Evolutionary conservation across 1,139 yeast species (phyloP).

Genomic region (Hyphopichia fennica): DNA sequence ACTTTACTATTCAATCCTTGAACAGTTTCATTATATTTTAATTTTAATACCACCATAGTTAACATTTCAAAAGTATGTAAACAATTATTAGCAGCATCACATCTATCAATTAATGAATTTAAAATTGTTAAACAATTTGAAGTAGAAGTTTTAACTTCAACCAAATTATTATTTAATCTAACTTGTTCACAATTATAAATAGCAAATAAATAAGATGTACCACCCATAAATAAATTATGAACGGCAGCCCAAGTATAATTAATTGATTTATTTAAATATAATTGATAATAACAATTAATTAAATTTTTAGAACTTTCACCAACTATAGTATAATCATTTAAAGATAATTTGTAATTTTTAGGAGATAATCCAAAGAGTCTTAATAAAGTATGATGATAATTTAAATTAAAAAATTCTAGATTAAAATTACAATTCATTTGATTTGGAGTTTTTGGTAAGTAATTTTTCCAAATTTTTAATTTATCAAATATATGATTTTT

Average conservation of each 20-base stretch:
- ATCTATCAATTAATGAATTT: constrained; percentile 60
- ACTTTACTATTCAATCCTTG: constrained; percentile 19
- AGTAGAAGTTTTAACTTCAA: constrained; percentile 56
- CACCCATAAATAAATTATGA: constrained; percentile 85
- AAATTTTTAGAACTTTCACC: constrained; percentile 66
- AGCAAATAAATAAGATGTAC: constrained; percentile 77
- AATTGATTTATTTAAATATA: constrained; percentile 56
- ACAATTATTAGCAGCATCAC: constrained; percentile 79
- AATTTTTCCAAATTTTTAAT: constrained; percentile 61
- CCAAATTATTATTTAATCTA: constrained; percentile 44
- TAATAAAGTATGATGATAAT: constrained; percentile 74
- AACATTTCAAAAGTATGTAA: constrained; percentile 70
- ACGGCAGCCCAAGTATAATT: constrained; percentile 95
- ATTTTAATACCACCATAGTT: constrained; percentile 67
- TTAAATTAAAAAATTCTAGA: constrained; percentile 65
- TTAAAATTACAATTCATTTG: constrained; percentile 78
- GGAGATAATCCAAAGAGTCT: constrained; percentile 80
- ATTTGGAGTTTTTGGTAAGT: constrained; percentile 55
- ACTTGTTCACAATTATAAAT: constrained; percentile 65
- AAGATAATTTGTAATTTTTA: constrained; percentile 53
- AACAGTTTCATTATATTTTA: constrained; percentile 52
- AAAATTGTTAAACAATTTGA: constrained; percentile 61
- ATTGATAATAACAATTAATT: constrained; percentile 59
- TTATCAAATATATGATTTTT: constrained; percentile 48
- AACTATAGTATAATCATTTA: constrained; percentile 56